phyloP scores from a whole-genome alignment of 495 filamentous ascomycete species.

The Neurospora sp. region DNA sequence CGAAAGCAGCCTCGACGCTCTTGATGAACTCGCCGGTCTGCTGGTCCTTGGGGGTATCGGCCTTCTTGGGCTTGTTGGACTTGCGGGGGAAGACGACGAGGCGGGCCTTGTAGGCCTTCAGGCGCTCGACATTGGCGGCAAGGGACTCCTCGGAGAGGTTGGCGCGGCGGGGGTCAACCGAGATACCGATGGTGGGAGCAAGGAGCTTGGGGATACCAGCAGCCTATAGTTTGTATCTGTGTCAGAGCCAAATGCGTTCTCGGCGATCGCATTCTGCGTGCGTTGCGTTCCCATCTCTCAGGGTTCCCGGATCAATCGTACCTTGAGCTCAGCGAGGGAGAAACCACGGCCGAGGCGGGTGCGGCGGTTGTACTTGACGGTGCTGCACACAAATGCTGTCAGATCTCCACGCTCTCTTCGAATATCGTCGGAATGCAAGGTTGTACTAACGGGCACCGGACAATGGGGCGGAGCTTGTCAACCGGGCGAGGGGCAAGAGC shows the following conservation, averaged over 20 bases:
- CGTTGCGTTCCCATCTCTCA: neutral
- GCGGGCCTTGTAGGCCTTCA: conserved; percentile 89
- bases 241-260: conserved; percentile 10
- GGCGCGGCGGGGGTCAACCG: conserved; percentile 89
- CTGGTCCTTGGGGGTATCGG: conserved; percentile 83
- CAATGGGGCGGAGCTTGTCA: conserved; percentile 91
- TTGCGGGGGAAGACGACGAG: conserved; percentile 97
- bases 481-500: conserved; percentile 90
- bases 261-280: neutral
- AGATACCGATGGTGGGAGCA: conserved; percentile 90
- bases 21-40: conserved; percentile 55
- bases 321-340: conserved; percentile 95
- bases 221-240: conserved; percentile 45
- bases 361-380: conserved; percentile 95
- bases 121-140: conserved; percentile 84
- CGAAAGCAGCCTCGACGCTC: conserved; percentile 47
- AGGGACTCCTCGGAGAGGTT: conserved; percentile 95
- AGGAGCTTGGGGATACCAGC: conserved; percentile 92
- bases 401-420: conserved; percentile 4
- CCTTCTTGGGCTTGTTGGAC: conserved; percentile 78
- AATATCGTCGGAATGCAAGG: neutral
- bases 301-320: conserved; percentile 30
- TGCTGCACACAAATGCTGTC: conserved; percentile 24
- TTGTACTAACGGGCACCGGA: conserved; percentile 62
- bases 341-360: conserved; percentile 94